Evolutionary conservation across 257 asterid species (phyloP), one percentile per base, ranked within the genome.

Genomic region (Ehretia macrophylla): DNA sequence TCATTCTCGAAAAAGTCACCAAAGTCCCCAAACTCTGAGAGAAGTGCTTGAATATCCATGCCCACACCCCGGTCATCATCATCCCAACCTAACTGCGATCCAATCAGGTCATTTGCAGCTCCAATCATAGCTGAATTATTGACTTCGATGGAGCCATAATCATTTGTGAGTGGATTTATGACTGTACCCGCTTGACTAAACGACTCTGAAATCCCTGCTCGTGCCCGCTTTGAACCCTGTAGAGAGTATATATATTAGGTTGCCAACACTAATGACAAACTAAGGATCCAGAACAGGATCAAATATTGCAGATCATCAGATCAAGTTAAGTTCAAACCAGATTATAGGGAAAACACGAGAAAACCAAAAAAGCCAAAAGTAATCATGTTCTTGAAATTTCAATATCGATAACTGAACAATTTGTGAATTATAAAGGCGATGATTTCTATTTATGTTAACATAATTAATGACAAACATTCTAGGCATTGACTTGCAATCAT

Each of bases 1-100:
- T 93, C 99, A 74, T 64, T 75, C 86, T 81, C 95, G 72, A 93
- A 93, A 69, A 93, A 89, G 75, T 93, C 99, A 54, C 97, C 99
- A 70, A 93, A 93, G 79, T 77, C 97, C 68, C 99, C 97, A 79
- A 93, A 93, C 86, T 93, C 99, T 6, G 94, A 79, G 42, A 89
- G 77, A 60, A 93, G 79, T 57, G 95, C 86, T 77, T 93, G 81
- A 65, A 93, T 93, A 81, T 93, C 97, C 85, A 85, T 79, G 65
- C 84, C 83, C 59, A 76, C 63, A 65, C 89, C 92, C 63, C 79
- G 80, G 65, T 89, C 97, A 59, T 83, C 98, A 32, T 91, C 99
- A 63, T 89, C 96, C 96, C 97, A 93, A 57, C 91, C 96, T 88
- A 88, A 92, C 18, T 78, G 82, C 55, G 83, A 64, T 54, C 79